Conservation (phyloP, 768 basidiomycete genomes). For the Hygrocybe coccinea region DNA sequence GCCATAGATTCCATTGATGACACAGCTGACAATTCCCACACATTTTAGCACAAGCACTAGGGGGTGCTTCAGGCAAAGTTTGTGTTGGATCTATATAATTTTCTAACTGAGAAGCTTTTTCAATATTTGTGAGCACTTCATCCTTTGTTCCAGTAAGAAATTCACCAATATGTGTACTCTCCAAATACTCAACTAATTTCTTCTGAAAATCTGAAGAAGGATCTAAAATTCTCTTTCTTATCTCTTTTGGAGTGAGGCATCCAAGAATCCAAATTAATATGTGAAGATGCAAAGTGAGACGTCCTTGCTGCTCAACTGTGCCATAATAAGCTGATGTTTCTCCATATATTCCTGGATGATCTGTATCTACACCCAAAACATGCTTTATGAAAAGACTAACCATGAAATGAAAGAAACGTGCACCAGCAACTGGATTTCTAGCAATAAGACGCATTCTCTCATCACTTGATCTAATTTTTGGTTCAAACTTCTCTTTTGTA, state of each 20-base stretch:
- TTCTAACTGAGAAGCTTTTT: neutral
- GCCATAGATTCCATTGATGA: slow-evolving; percentile 8
- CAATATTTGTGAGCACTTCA: slow-evolving; percentile 10
- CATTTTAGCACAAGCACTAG: slow-evolving; percentile 22
- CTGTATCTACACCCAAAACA: slow-evolving; percentile 18
- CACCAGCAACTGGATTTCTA: slow-evolving; percentile 12
- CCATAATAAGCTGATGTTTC: slow-evolving; percentile 29
- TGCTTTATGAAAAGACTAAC: slow-evolving; percentile 21
- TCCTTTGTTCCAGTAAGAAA: slow-evolving; percentile 23
- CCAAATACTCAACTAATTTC: slow-evolving; percentile 26
- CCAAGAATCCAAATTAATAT: slow-evolving; percentile 34
- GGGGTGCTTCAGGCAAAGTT: slow-evolving; percentile 22
- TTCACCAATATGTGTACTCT: slow-evolving; percentile 28
- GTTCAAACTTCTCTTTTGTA: slow-evolving; percentile 13
- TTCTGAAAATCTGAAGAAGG: slow-evolving; percentile 21
- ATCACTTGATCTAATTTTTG: slow-evolving; percentile 4
- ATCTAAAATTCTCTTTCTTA: slow-evolving; percentile 23
- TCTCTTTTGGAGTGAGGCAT: slow-evolving; percentile 29
- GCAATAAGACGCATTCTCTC: slow-evolving; percentile 21
- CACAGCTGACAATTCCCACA: slow-evolving; percentile 28
- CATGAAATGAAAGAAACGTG: slow-evolving; percentile 26
- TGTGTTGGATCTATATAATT: slow-evolving; percentile 20
- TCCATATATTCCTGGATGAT: slow-evolving; percentile 27
- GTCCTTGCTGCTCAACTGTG: slow-evolving; percentile 34
- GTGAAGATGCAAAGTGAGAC: slow-evolving; percentile 36